Evolutionary conservation across 352 stramenopile genomes (phyloP), one percentile per base, ranked within the genome.

Genomic region (Peronospora tabacina): DNA sequence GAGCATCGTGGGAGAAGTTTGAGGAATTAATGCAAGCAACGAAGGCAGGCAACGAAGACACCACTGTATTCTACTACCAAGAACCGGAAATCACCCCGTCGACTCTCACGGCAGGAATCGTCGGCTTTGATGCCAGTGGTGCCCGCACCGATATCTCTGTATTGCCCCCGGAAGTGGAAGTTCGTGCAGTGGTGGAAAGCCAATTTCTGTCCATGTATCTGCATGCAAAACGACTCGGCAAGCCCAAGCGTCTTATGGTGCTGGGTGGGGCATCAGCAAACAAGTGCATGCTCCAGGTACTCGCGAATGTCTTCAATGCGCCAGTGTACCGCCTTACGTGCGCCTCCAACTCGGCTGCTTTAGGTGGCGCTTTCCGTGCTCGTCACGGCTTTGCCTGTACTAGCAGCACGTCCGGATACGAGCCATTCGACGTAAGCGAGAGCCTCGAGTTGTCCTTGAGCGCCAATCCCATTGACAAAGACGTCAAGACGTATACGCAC

Each of bases 1-100:
- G 59, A 32, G 58, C 43, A 5, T 75, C 63, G 6, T 87, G 78
- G 78, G 55, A 65, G 28, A 63, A 70, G 11, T 89, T 87, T 17
- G 71, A 79, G 28, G 36, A 62, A n/a, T 30, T 85, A 12, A 60
- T 89, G 33, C 29, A 40, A 19, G n/a, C 52, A 12, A 69, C 72
- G 4, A 57, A 58, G 22, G 46, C 63, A 7, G 75, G 70, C 1
- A 90, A 85, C 45, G 44, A 53, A 35, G 75, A 64, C 10, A 52
- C 49, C 0, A 66, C 78, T 10, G 75, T 58, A 12, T 87, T 87
- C 45, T 87, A 81, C 62, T 82, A 74, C 38, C 48, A 58, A 12
- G 70, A 86, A 22, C 73, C 69, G 15, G 78, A 90, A 54, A 90
- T 90, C 40, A 86, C 72, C 10, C 78, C 75, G 10, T 65, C 61